Conservation (phyloP, 257 asterid species). For the Cynanchum wilfordii region DNA sequence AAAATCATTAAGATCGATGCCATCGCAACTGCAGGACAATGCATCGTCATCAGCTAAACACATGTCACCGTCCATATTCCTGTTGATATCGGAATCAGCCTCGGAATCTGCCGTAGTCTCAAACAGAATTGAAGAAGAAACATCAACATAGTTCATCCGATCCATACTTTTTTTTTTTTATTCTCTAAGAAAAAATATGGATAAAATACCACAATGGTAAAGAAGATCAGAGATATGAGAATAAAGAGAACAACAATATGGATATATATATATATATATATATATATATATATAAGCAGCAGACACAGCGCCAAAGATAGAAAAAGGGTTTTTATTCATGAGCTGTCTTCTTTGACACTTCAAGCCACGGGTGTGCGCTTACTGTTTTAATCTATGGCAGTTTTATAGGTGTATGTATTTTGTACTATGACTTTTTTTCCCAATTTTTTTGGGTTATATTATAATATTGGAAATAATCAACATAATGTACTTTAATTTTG, state of each 20-base stretch:
- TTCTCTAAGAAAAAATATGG: background rate
- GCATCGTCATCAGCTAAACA: slow-evolving; percentile 26
- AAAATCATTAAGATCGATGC: slow-evolving; percentile 6
- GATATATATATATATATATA: background rate
- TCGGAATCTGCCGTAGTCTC: slow-evolving; percentile 64
- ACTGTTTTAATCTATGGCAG: background rate
- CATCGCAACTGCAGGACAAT: slow-evolving; percentile 44
- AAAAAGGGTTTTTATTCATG: background rate
- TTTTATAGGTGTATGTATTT: too few relatives aligned
- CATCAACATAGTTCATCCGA: slow-evolving; percentile 11
- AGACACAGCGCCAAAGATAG: background rate
- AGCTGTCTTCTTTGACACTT: slow-evolving; percentile 4
- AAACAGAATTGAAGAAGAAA: slow-evolving; percentile 30
- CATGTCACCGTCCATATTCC: slow-evolving; percentile 4
- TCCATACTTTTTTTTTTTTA: background rate
- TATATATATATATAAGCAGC: background rate
- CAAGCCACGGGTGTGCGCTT: background rate
- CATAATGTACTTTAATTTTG: too few relatives aligned
- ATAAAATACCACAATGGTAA: background rate
- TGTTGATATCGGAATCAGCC: slow-evolving; percentile 13
- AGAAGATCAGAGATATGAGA: background rate
- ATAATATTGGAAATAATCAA: background rate
- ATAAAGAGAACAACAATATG: background rate
- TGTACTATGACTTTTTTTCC: background rate
- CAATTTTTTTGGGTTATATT: too few relatives aligned